A percentile compares a stretch with the other conserved stretches of the same genome.
Conservation (phyloP, 192 early-diverging fungal species). For the Phlyctochytrium bullatum region DNA sequence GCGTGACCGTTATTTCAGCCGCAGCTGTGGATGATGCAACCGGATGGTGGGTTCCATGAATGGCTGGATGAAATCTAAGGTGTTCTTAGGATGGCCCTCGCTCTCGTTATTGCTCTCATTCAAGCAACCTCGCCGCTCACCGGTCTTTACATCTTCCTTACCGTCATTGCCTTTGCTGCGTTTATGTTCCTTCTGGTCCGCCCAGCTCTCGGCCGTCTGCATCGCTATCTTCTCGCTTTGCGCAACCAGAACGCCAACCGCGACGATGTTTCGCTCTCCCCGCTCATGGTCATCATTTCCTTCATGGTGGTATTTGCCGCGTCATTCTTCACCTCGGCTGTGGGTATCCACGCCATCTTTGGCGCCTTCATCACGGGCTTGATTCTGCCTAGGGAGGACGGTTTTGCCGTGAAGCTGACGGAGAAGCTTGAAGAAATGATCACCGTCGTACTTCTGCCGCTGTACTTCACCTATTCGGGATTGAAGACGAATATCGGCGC, state of each 20-base stretch:
- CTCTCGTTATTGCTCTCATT: conserved; percentile 79
- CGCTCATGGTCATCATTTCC: conserved; percentile 66
- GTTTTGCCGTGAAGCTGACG: conserved; percentile 81
- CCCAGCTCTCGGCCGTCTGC: conserved; percentile 50
- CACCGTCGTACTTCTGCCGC: conserved; percentile 79
- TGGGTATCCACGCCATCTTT: conserved; percentile 93
- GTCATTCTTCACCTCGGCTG: conserved; percentile 67
- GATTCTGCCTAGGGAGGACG: conserved; percentile 82
- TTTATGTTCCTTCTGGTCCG: conserved; percentile 68
- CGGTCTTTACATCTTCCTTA: conserved; percentile 75
- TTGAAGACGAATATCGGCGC: conserved; percentile 82
- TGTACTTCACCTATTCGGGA: conserved; percentile 93
- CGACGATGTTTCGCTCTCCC: conserved; percentile 27
- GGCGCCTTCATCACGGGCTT: conserved; percentile 87
- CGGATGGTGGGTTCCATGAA: conserved; percentile 67
- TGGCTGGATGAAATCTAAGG: conserved; percentile 24
- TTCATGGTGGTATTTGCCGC: conserved; percentile 64
- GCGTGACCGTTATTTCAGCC: conserved; percentile 78
- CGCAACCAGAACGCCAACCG: conserved; percentile 17
- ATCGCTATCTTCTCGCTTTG: conserved; percentile 10
- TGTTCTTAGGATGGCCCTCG: conserved; percentile 33
- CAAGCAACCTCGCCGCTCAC: conserved; percentile 57
- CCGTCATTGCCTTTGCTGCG: conserved; percentile 64
- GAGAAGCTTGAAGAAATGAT: conserved; percentile 93
- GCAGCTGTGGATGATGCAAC: conserved; percentile 84